Base-by-base conservation (phyloP, 495 filamentous ascomycete species). In the Xylaria bambusicola region DNA sequence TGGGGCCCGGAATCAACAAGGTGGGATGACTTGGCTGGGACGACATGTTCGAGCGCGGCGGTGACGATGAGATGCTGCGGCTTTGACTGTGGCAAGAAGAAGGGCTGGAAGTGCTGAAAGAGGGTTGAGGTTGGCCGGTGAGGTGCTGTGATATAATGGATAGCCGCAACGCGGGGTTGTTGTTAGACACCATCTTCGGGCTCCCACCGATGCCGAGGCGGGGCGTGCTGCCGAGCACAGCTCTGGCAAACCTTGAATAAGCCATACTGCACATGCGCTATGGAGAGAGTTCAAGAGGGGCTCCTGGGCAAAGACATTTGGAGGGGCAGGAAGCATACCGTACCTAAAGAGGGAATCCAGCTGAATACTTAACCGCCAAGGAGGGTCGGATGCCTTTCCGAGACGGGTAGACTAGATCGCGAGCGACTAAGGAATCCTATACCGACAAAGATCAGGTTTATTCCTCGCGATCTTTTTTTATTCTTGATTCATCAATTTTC, bases 1-100 rank as follows among this genome's bases (percentile, higher is more conserved):
- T 94, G 70, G 94, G 94, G 26, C 94, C 94, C 23, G 94, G 94
- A 68, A 98, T 97, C 67, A 98, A 83, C 69, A 97, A 75, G 36
- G 92, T 84, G 57, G 90, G 84, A 72, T 97, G 92, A 51, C 84
- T 78, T 42, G 90, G 75, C 80, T 96, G 92, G 56, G 76, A 78
- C 48, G 90, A 93, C 90, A 94, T 93, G 38, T 77, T 87, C 73
- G 69, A 36, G 58, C 9, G 29, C 50, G 48, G 6, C 41, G 62
- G 23, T 45, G 58, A 65, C 49, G 64, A 60, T 13, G 69, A 69
- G 62, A 73, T 56, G 49, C 38, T 68, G 66, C 77, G 74, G 20
- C 44, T 70, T 55, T 77, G 74, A 18, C 44, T 70, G 52, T 77
- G 71, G 31, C 38, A 61, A 27, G 64, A 60, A 51, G 66, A 63